Conservation (phyloP, 2,329 filamentous ascomycete genomes). For the Arthrobotrys musiformis region DNA sequence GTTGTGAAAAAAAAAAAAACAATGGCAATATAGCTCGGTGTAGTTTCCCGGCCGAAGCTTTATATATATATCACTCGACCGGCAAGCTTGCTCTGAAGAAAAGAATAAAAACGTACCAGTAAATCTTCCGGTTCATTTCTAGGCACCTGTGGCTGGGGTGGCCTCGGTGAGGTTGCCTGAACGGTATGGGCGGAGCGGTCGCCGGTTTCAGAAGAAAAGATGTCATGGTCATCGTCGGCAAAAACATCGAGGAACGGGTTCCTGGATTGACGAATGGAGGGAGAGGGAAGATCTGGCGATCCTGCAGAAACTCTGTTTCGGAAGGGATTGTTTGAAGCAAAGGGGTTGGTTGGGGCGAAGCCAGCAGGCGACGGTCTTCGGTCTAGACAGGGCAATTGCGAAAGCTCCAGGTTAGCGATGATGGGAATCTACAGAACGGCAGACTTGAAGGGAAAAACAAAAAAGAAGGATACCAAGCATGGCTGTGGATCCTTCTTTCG, state of each 20-base stretch:
- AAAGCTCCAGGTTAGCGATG: constrained; percentile 24
- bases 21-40: constrained; percentile 12
- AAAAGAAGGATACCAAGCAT: constrained; percentile 22
- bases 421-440: constrained; percentile 29
- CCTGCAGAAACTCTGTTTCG: constrained; percentile 59
- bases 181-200: constrained; percentile 11
- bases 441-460: constrained; percentile 32
- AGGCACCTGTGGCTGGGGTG: constrained; percentile 31
- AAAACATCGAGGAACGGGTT: constrained; percentile 60
- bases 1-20: background rate
- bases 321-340: constrained; percentile 60
- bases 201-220: constrained; percentile 51
- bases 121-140: constrained; percentile 49
- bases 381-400: constrained; percentile 54
- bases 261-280: constrained; percentile 58
- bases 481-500: constrained; percentile 17
- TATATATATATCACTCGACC: constrained; percentile 10
- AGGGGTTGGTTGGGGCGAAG: constrained; percentile 57
- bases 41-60: background rate
- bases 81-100: background rate
- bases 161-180: constrained; percentile 28
- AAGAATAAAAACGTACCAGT: constrained; percentile 28
- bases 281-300: constrained; percentile 57
- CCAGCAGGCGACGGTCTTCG: constrained; percentile 57
- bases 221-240: constrained; percentile 59